Evolutionary conservation across 345 rosid genomes (phyloP).

Genomic region (Stellera chamaejasme): DNA sequence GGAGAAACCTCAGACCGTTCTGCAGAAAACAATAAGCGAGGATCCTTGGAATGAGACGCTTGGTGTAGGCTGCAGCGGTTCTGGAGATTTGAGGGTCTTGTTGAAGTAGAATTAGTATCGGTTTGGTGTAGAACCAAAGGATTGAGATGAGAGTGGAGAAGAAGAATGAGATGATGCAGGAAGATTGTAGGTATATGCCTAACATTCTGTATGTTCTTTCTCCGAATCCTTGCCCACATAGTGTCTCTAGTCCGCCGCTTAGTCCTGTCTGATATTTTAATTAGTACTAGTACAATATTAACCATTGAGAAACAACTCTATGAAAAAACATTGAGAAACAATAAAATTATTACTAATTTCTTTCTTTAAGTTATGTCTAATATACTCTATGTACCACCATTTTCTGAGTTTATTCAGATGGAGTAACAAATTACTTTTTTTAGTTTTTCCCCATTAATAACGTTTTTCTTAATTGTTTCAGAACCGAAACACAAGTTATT

Average conservation of each 20-base stretch:
- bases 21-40: conserved; percentile 34
- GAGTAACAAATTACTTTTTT: too few species aligned
- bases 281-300: too few species aligned
- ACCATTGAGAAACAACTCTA: too few species aligned
- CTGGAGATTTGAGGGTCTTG: conserved; percentile 30
- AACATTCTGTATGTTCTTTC: conserved; percentile 32
- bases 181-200: conserved; percentile 46
- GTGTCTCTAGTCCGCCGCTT: conserved; percentile 51
- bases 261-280: conserved; percentile 24
- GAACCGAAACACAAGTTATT: too few species aligned
- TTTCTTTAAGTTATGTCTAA: too few species aligned
- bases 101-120: conserved; percentile 24
- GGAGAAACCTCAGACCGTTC: conserved; percentile 38
- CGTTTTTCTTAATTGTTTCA: too few species aligned
- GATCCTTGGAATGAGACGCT: conserved; percentile 29
- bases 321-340: too few species aligned
- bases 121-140: conserved; percentile 32
- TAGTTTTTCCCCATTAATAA: too few species aligned
- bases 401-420: too few species aligned
- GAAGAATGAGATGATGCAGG: conserved; percentile 30
- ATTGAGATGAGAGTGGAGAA: conserved; percentile 29
- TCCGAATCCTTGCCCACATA: conserved; percentile 52
- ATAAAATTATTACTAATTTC: too few species aligned
- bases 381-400: too few species aligned
- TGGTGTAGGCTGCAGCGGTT: conserved; percentile 26